Evolutionary conservation across 116 monocot species (phyloP).

Genomic region (Posidonia oceanica): DNA sequence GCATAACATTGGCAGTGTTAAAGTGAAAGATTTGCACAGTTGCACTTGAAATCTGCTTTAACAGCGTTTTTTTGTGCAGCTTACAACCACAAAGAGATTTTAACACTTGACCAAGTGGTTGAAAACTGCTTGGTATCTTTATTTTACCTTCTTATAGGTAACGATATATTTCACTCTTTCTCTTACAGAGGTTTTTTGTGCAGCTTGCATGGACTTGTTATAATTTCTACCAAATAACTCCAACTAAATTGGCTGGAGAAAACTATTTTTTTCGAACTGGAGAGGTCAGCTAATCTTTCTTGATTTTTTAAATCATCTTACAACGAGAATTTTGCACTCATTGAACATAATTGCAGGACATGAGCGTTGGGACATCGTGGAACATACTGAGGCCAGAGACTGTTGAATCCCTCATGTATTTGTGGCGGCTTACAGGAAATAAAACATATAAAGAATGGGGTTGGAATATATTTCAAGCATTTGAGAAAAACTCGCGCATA

Average conservation of each 20-base stretch:
- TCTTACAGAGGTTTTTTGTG: conserved; percentile 5
- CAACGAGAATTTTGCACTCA: neutral
- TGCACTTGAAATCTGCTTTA: no score
- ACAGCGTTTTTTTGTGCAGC: no score
- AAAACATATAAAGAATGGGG: conserved; percentile 98
- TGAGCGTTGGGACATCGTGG: conserved; percentile 90
- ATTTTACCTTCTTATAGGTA: no score
- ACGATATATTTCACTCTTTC: no score
- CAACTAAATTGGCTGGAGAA: conserved; percentile 83
- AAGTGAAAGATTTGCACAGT: no score
- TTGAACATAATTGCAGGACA: conserved; percentile 39
- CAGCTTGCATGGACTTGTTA: conserved; percentile 90
- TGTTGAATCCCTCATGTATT: conserved; percentile 71
- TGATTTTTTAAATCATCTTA: neutral
- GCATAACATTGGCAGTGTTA: no score
- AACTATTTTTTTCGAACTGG: conserved; percentile 62
- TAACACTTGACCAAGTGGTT: no score
- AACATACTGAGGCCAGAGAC: conserved; percentile 92
- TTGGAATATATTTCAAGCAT: conserved; percentile 98
- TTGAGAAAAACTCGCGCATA: conserved; percentile 85
- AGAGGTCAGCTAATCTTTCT: conserved; percentile 22
- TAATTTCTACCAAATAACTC: conserved; percentile 81
- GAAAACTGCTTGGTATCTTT: no score
- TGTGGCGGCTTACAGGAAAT: conserved; percentile 82
- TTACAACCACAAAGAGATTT: no score